A percentile compares a stretch with the other conserved stretches of the same genome.
phyloP scores from a whole-genome alignment of 2,329 filamentous ascomycete genomes.

The Aureobasidium lini region DNA sequence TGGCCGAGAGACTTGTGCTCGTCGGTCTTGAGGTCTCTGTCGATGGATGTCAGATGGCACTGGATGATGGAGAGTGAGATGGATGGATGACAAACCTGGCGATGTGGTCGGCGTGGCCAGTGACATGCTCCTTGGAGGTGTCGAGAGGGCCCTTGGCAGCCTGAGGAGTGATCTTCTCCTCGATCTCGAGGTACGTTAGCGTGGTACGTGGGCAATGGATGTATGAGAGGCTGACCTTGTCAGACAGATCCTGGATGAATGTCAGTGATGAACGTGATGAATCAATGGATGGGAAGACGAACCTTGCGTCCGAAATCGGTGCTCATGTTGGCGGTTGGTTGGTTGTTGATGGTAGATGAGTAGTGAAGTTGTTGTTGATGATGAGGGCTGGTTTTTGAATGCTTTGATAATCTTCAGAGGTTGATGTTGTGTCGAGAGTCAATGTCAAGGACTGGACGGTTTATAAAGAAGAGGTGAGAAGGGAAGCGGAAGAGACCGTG shows the following conservation, averaged over 20 bases:
- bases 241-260: conserved; percentile 10
- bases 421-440: neutral
- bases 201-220: neutral
- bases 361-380: conserved; percentile 3
- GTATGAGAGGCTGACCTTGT: neutral
- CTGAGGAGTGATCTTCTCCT: conserved; percentile 6
- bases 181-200: neutral
- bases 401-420: neutral
- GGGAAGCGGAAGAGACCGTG: neutral
- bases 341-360: neutral
- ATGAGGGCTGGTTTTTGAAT: neutral
- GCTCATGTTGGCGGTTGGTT: conserved; percentile 5
- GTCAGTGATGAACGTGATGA: neutral
- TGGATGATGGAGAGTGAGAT: neutral
- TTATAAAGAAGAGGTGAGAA: conserved; percentile 1
- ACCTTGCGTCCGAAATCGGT: conserved; percentile 8
- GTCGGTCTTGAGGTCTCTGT: conserved; percentile 9
- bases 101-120: conserved; percentile 1
- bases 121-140: neutral
- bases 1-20: conserved; percentile 7
- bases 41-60: neutral
- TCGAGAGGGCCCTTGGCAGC: conserved; percentile 8
- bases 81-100: neutral
- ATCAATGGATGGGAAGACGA: neutral
- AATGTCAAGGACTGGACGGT: neutral